Base-by-base conservation (phyloP, 768 basidiomycete genomes). In the Polyporus arcularius region DNA sequence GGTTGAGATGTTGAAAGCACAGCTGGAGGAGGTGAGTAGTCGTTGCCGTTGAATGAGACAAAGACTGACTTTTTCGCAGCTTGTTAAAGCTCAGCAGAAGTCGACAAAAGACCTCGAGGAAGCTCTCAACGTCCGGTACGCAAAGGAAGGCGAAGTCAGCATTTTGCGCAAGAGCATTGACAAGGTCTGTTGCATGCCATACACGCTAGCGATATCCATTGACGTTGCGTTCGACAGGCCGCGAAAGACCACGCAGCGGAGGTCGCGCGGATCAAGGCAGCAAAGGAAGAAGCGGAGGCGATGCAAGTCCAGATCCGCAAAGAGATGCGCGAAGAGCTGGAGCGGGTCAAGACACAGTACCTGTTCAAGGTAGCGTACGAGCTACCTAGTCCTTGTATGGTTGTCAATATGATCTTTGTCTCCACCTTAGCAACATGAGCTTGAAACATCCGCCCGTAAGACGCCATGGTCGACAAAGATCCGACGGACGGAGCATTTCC, bases 61-160 rank as follows among this genome's bases (percentile, higher is more conserved):
- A 7, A 21, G 2, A 21, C 40, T 40, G 62, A 65, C 15, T 58
- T 59, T 63, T n/a, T 45, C 63, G 58, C 67, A 89, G 86, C 74
- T 88, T 60, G 76, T 75, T 41, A 73, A 77, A 69, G 76, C 81
- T 62, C 84, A 88, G 65, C 68, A 74, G 41, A 74, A 76, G 58
- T 75, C 83, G 18, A 79, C 80, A 57, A 61, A 70, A 28, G 77
- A 78, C 1, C 70, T 86, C 49, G 75, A 80, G 60, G 76, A 77
- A 41, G 84, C 84, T 3, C 70, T 76, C 50, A 80, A 84, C 49
- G 78, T 75, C 8, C 85, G 80, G 61, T 76, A 84, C 42, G 73
- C 78, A 35, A 90, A 86, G 68, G 85, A 88, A 32, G 90, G 90
- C 5, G 90, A 92, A 74, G 88, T 88, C 6, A 79, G 79, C 15